Base-by-base conservation (phyloP, 164 flowering plant species). In the Buxus sempervirens region DNA sequence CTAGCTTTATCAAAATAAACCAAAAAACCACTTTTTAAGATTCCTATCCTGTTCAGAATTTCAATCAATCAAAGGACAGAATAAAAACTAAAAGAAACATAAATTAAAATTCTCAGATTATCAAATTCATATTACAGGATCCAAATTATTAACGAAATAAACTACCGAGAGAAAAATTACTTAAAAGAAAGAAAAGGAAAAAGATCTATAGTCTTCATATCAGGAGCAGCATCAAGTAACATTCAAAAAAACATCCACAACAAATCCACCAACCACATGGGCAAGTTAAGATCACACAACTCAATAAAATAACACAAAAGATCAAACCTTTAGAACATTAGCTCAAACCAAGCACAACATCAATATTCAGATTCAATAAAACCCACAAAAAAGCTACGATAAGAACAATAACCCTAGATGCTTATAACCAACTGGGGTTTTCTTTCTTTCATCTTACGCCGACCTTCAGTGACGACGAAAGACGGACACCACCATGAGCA, bases 391-490 rank as follows among this genome's bases (percentile, higher is more conserved):
- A 9, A 28, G 20, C 60, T 22, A 27, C 26, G 61, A 32, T 19
- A 62, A 54, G 56, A 7, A 5, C 62, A 36, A 28, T 72, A 77
- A 74, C 56, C 83, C 73, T 54, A 84, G 85, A 81, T 80, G 83
- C 71, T 28, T 22, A 27, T 16, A 36, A 59, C 54, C 42, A 41
- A 15, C 8, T n/a, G 19, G 21, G 28, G 16, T 45, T 45, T 45
- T 45, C 18, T 60, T 57, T 66, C 36, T 24, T 45, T 45, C 7
- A 70, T 45, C 18, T 45, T 45, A 32, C 38, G 16, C 64, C 57
- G 21, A 88, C 87, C 88, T 84, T 83, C 68, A 79, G n/a, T 57
- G 73, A 68, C 24, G 74, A 65, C 51, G 73, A 12, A 22, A 74
- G 28, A 19, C 73, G 58, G 23, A 63, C 78, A 36, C 72, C 81